Conservation (phyloP, 2,329 filamentous ascomycete species). For the Tolypocladium sp. region DNA sequence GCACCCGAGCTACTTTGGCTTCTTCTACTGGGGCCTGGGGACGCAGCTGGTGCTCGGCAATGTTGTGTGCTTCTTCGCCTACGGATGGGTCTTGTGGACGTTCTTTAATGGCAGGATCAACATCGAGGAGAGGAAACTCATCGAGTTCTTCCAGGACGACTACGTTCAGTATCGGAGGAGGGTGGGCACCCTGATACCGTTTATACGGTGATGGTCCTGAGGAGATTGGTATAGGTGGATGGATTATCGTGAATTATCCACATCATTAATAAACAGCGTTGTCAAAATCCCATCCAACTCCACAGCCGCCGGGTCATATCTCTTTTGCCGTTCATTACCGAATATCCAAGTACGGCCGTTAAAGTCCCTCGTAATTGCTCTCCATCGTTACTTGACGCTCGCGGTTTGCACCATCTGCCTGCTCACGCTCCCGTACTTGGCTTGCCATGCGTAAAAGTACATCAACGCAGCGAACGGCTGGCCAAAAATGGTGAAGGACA, state of each 20-base stretch:
- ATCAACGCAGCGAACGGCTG: slow-evolving; percentile 86
- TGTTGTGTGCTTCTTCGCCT: slow-evolving; percentile 64
- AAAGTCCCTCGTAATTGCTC: background rate
- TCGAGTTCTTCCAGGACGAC: slow-evolving; percentile 75
- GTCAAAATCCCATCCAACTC: background rate
- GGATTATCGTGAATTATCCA: background rate
- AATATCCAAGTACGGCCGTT: background rate
- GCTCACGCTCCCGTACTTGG: slow-evolving; percentile 84
- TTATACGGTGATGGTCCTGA: slow-evolving; percentile 26
- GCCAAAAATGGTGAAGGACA: slow-evolving; percentile 89
- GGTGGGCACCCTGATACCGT: slow-evolving; percentile 74
- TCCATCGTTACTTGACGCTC: background rate
- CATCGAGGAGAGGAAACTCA: slow-evolving; percentile 69
- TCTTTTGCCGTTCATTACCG: background rate
- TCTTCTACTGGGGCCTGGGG: slow-evolving; percentile 97
- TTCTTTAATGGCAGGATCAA: slow-evolving; percentile 73
- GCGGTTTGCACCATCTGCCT: slow-evolving; percentile 19
- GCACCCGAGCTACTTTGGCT: slow-evolving; percentile 94
- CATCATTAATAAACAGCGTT: background rate
- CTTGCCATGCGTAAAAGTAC: slow-evolving; percentile 98
- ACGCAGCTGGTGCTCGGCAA: slow-evolving; percentile 90
- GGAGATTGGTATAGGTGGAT: background rate
- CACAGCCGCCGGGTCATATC: background rate
- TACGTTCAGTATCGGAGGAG: slow-evolving; percentile 65
- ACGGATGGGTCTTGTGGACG: slow-evolving; percentile 67